Base-by-base conservation (phyloP, 2,329 filamentous ascomycete species). In the Apiospora marii region DNA sequence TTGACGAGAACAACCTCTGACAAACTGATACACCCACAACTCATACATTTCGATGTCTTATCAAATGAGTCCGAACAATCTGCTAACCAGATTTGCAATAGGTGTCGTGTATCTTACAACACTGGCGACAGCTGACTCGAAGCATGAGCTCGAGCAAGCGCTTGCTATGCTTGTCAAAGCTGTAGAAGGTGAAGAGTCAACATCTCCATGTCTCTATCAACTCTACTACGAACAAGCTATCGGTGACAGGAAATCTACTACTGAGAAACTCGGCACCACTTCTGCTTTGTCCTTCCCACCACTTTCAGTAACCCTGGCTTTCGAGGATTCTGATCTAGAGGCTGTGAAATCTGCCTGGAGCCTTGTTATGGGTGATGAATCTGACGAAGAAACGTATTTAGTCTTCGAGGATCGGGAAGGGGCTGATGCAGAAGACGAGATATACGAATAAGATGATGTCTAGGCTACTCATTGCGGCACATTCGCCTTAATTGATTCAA, bases 1-100 rank as follows among this genome's bases (percentile, higher is more conserved):
- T 92, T 97, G 95, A 97, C 91, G 95, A 96, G 89, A 87, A 82
- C 87, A 87, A 89, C 89, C 91, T 95, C 93, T 96, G 92, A 96
- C 92, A 94, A 92, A 86, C 94, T 97, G 94, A 97, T 90, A 85
- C 86, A 85, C 84, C 79, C 76, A 41, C 83, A 84, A 79, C 84
- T 77, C 24, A 64, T 41, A 46, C 44, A 48, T 19, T 68, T 68
- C 24, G n/a, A 27, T 68, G 41, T 46, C 41, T 43, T 10, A 16
- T 27, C 41, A n/a, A 41, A 27, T 16, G 41, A 48, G n/a, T 37
- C 41, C 1, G n/a, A 68, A 68, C 41, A 12, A 24, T 46, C 41
- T 44, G 41, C 44, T 46, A 68, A 44, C 12, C 44, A 48, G n/a
- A 46, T 30, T 46, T 30, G 58, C 34, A 27, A 72, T 70, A 82